These are phyloP conservation scores for Ogataea kodamae DNA, from an alignment of 805 yeast species.

Conservation along the genomic window DNA sequence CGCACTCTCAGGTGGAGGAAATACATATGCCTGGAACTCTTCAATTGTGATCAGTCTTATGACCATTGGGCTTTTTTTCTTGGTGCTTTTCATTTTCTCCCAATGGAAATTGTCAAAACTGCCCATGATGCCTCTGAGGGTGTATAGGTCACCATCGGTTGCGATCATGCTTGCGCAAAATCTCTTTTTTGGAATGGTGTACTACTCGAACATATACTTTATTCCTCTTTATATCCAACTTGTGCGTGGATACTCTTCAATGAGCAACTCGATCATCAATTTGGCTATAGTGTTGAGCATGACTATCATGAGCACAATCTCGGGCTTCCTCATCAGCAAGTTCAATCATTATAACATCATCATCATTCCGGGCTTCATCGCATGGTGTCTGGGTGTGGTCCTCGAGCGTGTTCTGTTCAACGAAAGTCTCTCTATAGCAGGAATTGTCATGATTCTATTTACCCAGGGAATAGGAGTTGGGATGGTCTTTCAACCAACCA, in stretches of 20 bases:
- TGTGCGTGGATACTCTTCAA: constrained; percentile 38
- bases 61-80: constrained; percentile 39
- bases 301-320: constrained; percentile 38
- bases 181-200: constrained; percentile 48
- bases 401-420: constrained; percentile 35
- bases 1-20: constrained; percentile 63
- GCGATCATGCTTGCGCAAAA: constrained; percentile 36
- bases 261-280: constrained; percentile 39
- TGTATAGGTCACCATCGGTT: constrained; percentile 37
- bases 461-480: constrained; percentile 46
- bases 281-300: constrained; percentile 44
- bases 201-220: constrained; percentile 44
- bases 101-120: constrained; percentile 48
- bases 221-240: constrained; percentile 48
- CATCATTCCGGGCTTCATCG: constrained; percentile 38
- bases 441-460: constrained; percentile 34
- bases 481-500: constrained; percentile 50
- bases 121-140: constrained; percentile 52
- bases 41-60: constrained; percentile 40
- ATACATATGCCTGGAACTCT: constrained; percentile 52
- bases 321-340: constrained; percentile 44
- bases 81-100: constrained; percentile 42
- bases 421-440: constrained; percentile 32
- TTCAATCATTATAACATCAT: constrained; percentile 42
- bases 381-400: constrained; percentile 42